phyloP scores from a whole-genome alignment of 345 rosid genomes.

The Dovyalis caffra region DNA sequence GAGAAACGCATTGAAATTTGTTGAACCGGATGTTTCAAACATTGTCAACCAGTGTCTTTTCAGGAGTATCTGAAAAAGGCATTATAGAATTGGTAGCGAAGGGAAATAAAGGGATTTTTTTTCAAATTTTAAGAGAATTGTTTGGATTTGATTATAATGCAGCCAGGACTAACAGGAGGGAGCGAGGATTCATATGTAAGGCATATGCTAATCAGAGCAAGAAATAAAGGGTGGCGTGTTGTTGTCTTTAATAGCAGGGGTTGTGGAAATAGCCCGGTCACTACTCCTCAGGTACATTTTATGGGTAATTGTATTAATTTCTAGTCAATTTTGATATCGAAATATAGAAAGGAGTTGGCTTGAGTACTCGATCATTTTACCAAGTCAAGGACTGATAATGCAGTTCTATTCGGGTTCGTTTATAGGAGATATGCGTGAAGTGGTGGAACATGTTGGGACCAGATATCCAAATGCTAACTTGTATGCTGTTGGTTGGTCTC shows the following conservation, averaged over 20 bases:
- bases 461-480: slow-evolving; percentile 75
- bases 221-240: slow-evolving; percentile 74
- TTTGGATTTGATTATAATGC: slow-evolving; percentile 2
- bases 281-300: slow-evolving; percentile 67
- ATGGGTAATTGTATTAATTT: background rate
- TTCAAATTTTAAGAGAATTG: background rate
- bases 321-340: background rate
- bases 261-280: slow-evolving; percentile 79
- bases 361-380: slow-evolving; percentile 6
- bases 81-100: no score
- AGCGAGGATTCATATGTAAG: slow-evolving; percentile 83
- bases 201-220: slow-evolving; percentile 66
- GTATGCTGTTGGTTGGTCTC: slow-evolving; percentile 96
- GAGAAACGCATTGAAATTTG: background rate
- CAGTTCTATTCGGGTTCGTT: slow-evolving; percentile 98
- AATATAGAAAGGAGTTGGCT: background rate
- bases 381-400: slow-evolving; percentile 23
- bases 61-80: background rate
- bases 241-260: slow-evolving; percentile 93
- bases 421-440: slow-evolving; percentile 77
- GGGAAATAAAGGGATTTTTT: no score
- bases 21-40: background rate
- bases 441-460: slow-evolving; percentile 50
- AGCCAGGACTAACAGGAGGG: slow-evolving; percentile 95
- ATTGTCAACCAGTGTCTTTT: background rate